Evolutionary conservation across 1,284 basidiomycete genomes (phyloP), one percentile per base, ranked within the genome.

Genomic region (Malassezia restricta): DNA sequence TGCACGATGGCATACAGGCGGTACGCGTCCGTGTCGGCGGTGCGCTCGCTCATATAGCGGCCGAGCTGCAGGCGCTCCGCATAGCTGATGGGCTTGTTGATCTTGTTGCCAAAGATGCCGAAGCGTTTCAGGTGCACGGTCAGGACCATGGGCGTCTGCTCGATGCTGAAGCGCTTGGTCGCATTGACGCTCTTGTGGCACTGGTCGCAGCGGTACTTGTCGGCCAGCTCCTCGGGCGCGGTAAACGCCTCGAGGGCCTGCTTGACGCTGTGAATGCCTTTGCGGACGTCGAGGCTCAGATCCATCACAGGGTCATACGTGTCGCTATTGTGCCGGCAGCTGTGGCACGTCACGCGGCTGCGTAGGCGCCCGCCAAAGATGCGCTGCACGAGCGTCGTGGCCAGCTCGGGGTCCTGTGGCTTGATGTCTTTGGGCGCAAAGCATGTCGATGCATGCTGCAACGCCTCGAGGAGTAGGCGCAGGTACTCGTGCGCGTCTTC

Each of bases 401-500:
- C 85, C 8, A 87, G 85, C 42, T 90, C 66, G 63, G 84, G 53
- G 41, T 62, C 53, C 54, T 65, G 46, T 0, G 61, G 60, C 39
- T 52, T 58, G 47, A 78, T 81, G 64, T 71, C 87, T 85, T 82
- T 81, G 52, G 84, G 77, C 47, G 81, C 75, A 20, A 83, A 84
- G 40, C 80, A 79, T 48, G 92, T 77, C 70, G 85, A 87, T 8
- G 85, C 82, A 66, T 84, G 86, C 74, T 95, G 91, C 49, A 95
- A 75, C 27, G 85, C 85, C 66, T 99, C 94, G 33, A 96, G 83
- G 24, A 86, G 83, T 74, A 95, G 94, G 29, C 94, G 83, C 47
- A 99, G 81, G 69, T 98, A 98, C 75, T 99, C 94, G 74, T 99
- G 94, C 3, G 92, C 84, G 74, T 99, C 94, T 74, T 99, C 94